Evolutionary conservation across 805 yeast genomes (phyloP).

Genomic region (Metschnikowia aberdeeniae): DNA sequence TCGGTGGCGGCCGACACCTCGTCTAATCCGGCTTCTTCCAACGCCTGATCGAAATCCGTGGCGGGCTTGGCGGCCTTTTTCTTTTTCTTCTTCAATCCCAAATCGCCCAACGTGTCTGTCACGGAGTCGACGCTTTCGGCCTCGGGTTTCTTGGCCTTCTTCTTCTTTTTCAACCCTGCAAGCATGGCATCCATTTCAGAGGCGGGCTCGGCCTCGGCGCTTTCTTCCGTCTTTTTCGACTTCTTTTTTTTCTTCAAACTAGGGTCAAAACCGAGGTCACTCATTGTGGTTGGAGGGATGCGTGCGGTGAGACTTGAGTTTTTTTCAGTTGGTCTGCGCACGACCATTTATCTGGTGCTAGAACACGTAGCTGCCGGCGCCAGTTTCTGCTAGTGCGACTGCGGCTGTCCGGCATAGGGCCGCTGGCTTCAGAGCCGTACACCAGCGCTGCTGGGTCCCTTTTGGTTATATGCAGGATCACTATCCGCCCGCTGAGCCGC

Average conservation of each 20-base stretch:
- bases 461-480: no score
- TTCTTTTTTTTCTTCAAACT: conserved; percentile 78
- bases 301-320: not conserved
- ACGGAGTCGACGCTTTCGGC: conserved; percentile 29
- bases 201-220: conserved; percentile 16
- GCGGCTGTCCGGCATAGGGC: not conserved
- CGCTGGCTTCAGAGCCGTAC: no score
- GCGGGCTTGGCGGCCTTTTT: conserved; percentile 56
- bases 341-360: conserved; percentile 1
- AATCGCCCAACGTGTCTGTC: conserved; percentile 35
- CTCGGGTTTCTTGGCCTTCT: conserved; percentile 12
- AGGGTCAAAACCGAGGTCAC: conserved; percentile 69
- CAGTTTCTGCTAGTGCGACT: not conserved
- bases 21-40: conserved; percentile 85
- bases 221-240: conserved; percentile 52
- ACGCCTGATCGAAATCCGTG: conserved; percentile 81
- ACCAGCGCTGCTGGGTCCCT: no score
- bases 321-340: conserved; percentile 6
- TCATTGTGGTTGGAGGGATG: conserved; percentile 24
- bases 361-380: not conserved
- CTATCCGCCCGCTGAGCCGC: no score
- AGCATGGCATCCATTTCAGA: conserved; percentile 52
- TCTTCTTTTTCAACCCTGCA: conserved; percentile 60
- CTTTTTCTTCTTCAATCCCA: conserved; percentile 69
- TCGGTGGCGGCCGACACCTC: conserved; percentile 33